Evolutionary conservation across 192 early-diverging fungal genomes (phyloP).

Genomic region (Backusella sp.): DNA sequence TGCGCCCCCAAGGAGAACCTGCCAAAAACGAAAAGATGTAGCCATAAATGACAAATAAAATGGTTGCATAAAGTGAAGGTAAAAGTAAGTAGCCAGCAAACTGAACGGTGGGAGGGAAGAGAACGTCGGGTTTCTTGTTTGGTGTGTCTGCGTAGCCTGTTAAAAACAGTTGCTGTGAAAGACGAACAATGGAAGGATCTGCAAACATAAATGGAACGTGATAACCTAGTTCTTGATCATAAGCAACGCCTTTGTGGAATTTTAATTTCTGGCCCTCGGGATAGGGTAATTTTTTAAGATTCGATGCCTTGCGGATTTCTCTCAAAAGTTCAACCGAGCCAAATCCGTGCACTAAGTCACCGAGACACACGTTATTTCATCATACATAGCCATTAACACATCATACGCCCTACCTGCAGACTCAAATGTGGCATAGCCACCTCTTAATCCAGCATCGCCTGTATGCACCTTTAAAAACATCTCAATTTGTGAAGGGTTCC

Average conservation of each 20-base stretch:
- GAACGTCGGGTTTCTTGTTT: slow-evolving; percentile 34
- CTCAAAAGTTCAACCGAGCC: slow-evolving; percentile 41
- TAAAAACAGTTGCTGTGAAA: slow-evolving; percentile 54
- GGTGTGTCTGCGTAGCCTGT: slow-evolving; percentile 38
- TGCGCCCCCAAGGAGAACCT: slow-evolving; percentile 50
- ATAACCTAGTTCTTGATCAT: slow-evolving; percentile 51
- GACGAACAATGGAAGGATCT: slow-evolving; percentile 47
- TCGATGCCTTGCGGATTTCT: slow-evolving; percentile 42
- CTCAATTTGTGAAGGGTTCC: slow-evolving; percentile 53
- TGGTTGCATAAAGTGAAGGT: slow-evolving; percentile 30
- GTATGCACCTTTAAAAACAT: slow-evolving; percentile 54
- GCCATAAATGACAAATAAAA: slow-evolving; percentile 19
- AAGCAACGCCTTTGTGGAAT: slow-evolving; percentile 42
- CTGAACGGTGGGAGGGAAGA: slow-evolving; percentile 49
- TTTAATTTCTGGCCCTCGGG: slow-evolving; percentile 46
- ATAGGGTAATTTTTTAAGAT: slow-evolving; percentile 40
- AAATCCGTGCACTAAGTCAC: slow-evolving; percentile 43
- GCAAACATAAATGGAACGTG: slow-evolving; percentile 53
- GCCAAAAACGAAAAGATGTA: slow-evolving; percentile 48
- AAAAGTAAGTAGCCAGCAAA: slow-evolving; percentile 62
- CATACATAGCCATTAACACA: no score
- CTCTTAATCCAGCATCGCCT: slow-evolving; percentile 48
- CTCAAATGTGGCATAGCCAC: slow-evolving; percentile 65
- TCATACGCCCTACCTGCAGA: slow-evolving; percentile 44
- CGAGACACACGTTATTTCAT: background rate